Conservation (phyloP, 192 early-diverging fungal species). For the Glomus cerebriforme region DNA sequence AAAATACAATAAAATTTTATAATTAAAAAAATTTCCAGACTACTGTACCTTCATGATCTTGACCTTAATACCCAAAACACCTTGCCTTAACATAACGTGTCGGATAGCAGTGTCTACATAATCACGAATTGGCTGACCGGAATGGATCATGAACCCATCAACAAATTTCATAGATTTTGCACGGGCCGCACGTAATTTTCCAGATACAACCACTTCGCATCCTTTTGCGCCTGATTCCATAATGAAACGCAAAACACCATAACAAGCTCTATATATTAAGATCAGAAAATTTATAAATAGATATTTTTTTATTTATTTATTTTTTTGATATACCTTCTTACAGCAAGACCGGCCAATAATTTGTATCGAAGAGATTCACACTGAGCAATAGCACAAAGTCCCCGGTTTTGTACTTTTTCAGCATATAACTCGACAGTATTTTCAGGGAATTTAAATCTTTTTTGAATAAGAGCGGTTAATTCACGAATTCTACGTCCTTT, state of each 20-base stretch:
- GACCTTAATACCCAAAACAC: constrained; percentile 99
- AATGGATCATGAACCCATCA: constrained; percentile 99
- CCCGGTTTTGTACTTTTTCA: constrained; percentile 95
- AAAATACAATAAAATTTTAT: neutral
- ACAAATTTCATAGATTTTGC: constrained; percentile 99
- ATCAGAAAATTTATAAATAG: neutral
- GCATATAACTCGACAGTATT: constrained; percentile 98
- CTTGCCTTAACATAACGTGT: constrained; percentile 97
- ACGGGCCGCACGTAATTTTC: constrained; percentile 99
- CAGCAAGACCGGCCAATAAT: constrained; percentile 94
- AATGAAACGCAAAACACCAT: constrained; percentile 98
- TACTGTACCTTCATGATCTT: constrained; percentile 91
- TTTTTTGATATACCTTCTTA: constrained; percentile 63
- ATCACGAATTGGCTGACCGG: constrained; percentile 95
- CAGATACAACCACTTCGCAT: constrained; percentile 98
- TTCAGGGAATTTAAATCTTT: constrained; percentile 99
- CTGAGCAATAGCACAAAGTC: constrained; percentile 98
- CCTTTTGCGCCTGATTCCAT: constrained; percentile 99
- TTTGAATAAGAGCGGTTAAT: constrained; percentile 97
- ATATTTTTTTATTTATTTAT: neutral
- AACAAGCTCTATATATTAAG: constrained; percentile 71
- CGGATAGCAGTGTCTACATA: constrained; percentile 95
- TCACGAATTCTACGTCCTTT: constrained; percentile 99
- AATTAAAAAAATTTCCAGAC: neutral
- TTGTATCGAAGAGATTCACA: constrained; percentile 98